phyloP scores from a whole-genome alignment of 1,139 yeast genomes.

The Yamadazyma triangularis region DNA sequence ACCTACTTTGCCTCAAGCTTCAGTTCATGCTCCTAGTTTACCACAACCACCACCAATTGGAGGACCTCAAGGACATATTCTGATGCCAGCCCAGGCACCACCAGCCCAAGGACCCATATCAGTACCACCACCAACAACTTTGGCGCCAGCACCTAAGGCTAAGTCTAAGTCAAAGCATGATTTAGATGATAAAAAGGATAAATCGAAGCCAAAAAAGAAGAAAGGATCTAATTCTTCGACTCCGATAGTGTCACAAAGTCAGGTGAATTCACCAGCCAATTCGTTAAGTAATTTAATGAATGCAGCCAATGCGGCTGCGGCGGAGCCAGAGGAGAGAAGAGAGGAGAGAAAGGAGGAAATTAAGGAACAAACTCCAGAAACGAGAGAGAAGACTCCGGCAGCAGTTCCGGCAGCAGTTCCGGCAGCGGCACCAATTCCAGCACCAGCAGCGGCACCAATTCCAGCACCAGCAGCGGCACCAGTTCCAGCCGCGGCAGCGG shows the following conservation, averaged over 20 bases:
- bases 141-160: constrained; percentile 2
- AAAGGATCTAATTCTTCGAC: constrained; percentile 12
- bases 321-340: too few species aligned
- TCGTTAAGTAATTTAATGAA: constrained; percentile 26
- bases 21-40: not conserved
- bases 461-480: not conserved
- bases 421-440: not conserved
- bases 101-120: constrained; percentile 14
- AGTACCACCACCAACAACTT: not conserved
- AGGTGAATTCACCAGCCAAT: constrained; percentile 11
- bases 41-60: constrained; percentile 2
- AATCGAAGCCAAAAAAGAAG: constrained; percentile 15
- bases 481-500: constrained; percentile 2
- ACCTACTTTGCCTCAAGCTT: not conserved
- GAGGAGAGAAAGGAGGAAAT: too few species aligned
- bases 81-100: too few species aligned
- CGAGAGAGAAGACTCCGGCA: too few species aligned
- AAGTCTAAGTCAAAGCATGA: constrained; percentile 23
- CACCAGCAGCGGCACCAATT: too few species aligned
- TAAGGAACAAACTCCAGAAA: not conserved
- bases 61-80: constrained; percentile 1
- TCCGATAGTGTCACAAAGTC: constrained; percentile 11
- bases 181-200: constrained; percentile 33
- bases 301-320: constrained; percentile 21
- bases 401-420: not conserved